Conservation (phyloP, 208 protist species). For the Trypanosoma platydactyli region DNA sequence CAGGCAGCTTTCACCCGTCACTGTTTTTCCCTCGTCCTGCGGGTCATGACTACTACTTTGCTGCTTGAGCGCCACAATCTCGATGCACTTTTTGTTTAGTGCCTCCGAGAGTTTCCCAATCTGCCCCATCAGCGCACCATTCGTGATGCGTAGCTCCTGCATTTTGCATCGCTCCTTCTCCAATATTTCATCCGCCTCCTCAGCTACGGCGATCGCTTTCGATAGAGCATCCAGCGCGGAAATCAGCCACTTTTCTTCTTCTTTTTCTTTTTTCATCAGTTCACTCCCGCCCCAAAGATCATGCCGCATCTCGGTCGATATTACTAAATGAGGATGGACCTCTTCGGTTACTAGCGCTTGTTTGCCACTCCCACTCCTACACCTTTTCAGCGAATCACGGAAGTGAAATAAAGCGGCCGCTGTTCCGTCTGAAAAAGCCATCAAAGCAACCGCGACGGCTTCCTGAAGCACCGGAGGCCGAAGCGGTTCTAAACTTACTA, state of each 20-base stretch:
- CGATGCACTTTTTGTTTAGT: slow-evolving; percentile 17
- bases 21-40: neutral
- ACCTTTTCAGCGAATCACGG: neutral
- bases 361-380: neutral
- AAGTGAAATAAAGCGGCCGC: slow-evolving; percentile 25
- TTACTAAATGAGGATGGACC: neutral
- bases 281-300: neutral
- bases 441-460: neutral
- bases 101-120: slow-evolving; percentile 14
- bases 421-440: slow-evolving; percentile 12
- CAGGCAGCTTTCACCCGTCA: neutral
- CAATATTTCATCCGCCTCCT: slow-evolving; percentile 11
- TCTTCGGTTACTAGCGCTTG: neutral
- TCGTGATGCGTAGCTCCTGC: neutral
- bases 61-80: slow-evolving; percentile 16
- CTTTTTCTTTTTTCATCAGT: neutral
- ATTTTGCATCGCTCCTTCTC: slow-evolving; percentile 5
- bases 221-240: neutral
- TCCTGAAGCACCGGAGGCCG: slow-evolving; percentile 5
- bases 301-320: neutral
- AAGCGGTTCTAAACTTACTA: slow-evolving; percentile 8
- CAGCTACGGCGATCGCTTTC: slow-evolving; percentile 1
- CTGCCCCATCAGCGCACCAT: neutral
- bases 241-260: neutral
- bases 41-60: neutral